phyloP scores from a whole-genome alignment of 306 rosid species.

The Castanea sativa region DNA sequence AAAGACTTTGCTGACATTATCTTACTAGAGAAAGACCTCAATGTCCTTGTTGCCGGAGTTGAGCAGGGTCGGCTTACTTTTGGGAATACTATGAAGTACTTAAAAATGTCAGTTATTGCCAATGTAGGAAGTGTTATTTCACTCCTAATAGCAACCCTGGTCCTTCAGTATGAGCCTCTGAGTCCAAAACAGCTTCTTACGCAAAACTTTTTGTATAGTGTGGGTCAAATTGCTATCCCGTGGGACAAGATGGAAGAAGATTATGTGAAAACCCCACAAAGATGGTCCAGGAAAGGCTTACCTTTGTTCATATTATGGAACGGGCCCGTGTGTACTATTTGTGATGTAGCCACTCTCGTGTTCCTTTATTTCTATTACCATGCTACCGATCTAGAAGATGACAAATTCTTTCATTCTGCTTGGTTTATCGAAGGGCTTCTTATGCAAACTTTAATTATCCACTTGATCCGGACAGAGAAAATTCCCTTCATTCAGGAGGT shows the following conservation, averaged over 20 bases:
- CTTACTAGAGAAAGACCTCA: slow-evolving; percentile 78
- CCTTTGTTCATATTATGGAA: slow-evolving; percentile 74
- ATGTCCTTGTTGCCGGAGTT: slow-evolving; percentile 76
- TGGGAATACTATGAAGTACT: slow-evolving; percentile 86
- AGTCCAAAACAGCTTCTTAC: slow-evolving; percentile 69
- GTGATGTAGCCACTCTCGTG: slow-evolving; percentile 60
- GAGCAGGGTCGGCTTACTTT: slow-evolving; percentile 75
- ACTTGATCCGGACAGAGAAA: slow-evolving; percentile 72
- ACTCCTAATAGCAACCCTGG: slow-evolving; percentile 58
- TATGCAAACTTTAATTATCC: slow-evolving; percentile 74
- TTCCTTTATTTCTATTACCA: slow-evolving; percentile 58
- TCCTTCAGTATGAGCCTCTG: slow-evolving; percentile 60
- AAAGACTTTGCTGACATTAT: slow-evolving; percentile 84
- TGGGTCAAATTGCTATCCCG: slow-evolving; percentile 70
- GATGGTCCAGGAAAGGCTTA: slow-evolving; percentile 55
- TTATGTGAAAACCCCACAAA: slow-evolving; percentile 56
- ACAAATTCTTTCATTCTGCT: slow-evolving; percentile 62
- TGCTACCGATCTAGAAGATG: slow-evolving; percentile 1
- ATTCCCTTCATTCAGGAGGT: slow-evolving; percentile 66
- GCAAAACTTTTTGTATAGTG: slow-evolving; percentile 71
- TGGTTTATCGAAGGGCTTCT: slow-evolving; percentile 85
- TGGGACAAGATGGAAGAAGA: slow-evolving; percentile 76
- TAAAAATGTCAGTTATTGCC: slow-evolving; percentile 77
- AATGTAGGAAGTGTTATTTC: slow-evolving; percentile 73
- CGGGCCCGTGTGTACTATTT: slow-evolving; percentile 70